A percentile compares a stretch with the other conserved stretches of the same genome.
phyloP scores from a whole-genome alignment of 2,329 filamentous ascomycete species.

The Colletotrichum sp. region DNA sequence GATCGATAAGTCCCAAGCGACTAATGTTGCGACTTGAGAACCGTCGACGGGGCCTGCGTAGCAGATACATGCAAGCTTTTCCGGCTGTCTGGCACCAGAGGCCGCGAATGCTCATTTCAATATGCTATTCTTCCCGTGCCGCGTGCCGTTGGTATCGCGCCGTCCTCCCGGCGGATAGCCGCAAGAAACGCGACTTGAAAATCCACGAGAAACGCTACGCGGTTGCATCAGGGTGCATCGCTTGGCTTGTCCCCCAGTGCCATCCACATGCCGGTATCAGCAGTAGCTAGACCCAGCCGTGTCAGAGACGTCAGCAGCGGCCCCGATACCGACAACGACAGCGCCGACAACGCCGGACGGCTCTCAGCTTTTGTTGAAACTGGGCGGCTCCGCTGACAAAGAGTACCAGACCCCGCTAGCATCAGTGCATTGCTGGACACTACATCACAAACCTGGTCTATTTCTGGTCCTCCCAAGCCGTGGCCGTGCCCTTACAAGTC shows the following conservation, averaged over 20 bases:
- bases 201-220: neutral
- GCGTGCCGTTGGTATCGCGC: neutral
- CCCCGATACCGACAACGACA: neutral
- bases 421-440: neutral
- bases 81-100: neutral
- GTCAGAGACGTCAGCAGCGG: neutral
- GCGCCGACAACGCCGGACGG: neutral
- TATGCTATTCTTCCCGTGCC: neutral
- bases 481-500: neutral
- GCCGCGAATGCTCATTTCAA: neutral
- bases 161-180: neutral
- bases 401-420: neutral
- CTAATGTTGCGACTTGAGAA: slow-evolving; percentile 7
- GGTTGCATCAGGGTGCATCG: neutral
- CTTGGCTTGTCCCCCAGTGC: neutral
- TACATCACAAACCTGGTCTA: neutral
- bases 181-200: neutral
- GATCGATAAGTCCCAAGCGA: slow-evolving; percentile 7
- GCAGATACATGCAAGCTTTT: neutral
- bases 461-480: slow-evolving; percentile 4
- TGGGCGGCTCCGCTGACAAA: neutral
- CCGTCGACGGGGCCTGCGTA: neutral
- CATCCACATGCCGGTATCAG: neutral
- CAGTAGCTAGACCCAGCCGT: neutral
- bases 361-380: neutral